Evolutionary conservation across 495 filamentous ascomycete species (phyloP), one percentile per base, ranked within the genome.

Genomic region (Hamigera avellanea): DNA sequence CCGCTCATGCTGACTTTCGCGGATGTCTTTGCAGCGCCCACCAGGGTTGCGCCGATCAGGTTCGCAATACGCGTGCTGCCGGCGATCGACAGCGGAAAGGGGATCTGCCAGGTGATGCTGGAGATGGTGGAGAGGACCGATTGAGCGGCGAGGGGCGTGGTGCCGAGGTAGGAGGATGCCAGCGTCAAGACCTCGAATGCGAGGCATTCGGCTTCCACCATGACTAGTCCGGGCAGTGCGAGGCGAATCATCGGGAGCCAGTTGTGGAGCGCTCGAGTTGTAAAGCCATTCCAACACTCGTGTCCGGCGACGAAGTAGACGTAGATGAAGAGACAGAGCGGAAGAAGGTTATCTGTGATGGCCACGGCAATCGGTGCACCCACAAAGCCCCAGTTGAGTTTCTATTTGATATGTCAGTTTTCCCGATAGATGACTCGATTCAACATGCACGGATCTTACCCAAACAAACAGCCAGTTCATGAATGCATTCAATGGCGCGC

Each of bases 131-230:
- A 60, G 8, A 85, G 54, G 8, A 84, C 67, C 8, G 75, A 75
- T 42, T 86, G 80, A 0, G 81, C 78, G 0, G 81, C 81, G 6
- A 91, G 64, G 26, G 74, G 70, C 1, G 72, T 69, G 0, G 80
- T 80, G 14, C 76, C 78, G 34, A 88, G 75, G 39, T 81, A 79
- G 13, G 76, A 76, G 0, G 80, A 73, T 6, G 75, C 72, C 9
- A 91, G 64, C 0, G 83, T 88, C 30, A 91, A 55, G 26, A 88
- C 69, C 50, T 88, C 84, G 45, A 91, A 88, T 13, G 84, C 84
- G 4, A 93, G 70, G 56, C 76, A 89, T 52, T 95, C 89, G 6
- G 88, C 87, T 53, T 91, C 80, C 1, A 96, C 81, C 85, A 94
- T 95, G 28, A 93, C 57, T 51, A 95, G 73, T 2, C 88, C 88